Percentiles rank a stretch among this genome's conserved stretches.
These are phyloP conservation scores for Ophiosphaerella narmari DNA, from an alignment of 2,329 filamentous ascomycete species.

Conservation along the genomic window DNA sequence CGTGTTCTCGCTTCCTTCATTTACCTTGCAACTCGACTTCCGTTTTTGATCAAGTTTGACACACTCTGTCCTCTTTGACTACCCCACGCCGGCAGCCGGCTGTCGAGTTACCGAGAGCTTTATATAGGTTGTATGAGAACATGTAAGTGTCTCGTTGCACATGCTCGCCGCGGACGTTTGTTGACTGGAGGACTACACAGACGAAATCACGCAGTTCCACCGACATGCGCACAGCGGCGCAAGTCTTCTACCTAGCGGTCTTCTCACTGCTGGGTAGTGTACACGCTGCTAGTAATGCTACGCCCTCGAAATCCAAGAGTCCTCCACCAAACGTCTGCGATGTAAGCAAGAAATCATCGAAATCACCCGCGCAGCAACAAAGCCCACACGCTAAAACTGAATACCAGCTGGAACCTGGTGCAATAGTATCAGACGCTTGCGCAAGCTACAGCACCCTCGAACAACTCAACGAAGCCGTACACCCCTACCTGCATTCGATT, in stretches of 20 bases:
- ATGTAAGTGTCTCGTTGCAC: constrained; percentile 24
- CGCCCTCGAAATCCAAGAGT: constrained; percentile 46
- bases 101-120: constrained; percentile 16
- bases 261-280: constrained; percentile 61
- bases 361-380: constrained; percentile 21
- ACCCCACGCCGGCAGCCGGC: constrained; percentile 30
- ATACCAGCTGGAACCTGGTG: constrained; percentile 78
- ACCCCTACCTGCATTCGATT: constrained; percentile 77
- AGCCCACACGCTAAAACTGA: constrained; percentile 42
- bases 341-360: constrained; percentile 51
- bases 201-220: constrained; percentile 7
- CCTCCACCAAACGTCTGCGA: constrained; percentile 58
- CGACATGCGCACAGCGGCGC: constrained; percentile 58
- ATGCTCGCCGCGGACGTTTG: constrained; percentile 37
- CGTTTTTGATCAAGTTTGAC: constrained; percentile 30
- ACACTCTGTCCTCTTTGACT: constrained; percentile 46
- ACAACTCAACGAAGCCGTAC: constrained; percentile 75
- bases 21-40: constrained; percentile 23
- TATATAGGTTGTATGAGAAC: constrained; percentile 25
- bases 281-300: constrained; percentile 46
- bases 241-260: constrained; percentile 65
- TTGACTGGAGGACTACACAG: constrained; percentile 37
- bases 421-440: constrained; percentile 92
- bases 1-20: constrained; percentile 25
- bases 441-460: constrained; percentile 92